A percentile compares a stretch with the other conserved stretches of the same genome.
These are phyloP conservation scores for Ampelocalamus luodianensis DNA, from an alignment of 176 grass and related monocot species.

Conservation along the genomic window DNA sequence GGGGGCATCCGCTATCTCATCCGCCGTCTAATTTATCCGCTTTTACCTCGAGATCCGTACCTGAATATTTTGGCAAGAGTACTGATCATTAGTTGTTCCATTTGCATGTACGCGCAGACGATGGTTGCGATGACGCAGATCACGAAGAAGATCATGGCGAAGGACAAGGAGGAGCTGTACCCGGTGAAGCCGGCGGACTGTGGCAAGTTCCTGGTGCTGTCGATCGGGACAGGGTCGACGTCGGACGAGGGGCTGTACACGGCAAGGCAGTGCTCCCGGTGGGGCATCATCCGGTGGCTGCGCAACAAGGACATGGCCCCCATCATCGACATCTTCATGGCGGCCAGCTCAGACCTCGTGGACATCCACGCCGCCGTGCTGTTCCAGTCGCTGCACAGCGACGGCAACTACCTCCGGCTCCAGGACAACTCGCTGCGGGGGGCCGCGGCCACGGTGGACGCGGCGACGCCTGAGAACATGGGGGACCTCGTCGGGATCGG, in stretches of 20 bases:
- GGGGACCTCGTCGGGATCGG: slow-evolving; percentile 44
- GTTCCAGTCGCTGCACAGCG: slow-evolving; percentile 60
- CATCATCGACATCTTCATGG: slow-evolving; percentile 66
- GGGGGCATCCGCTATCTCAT: no score
- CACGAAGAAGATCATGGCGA: slow-evolving; percentile 51
- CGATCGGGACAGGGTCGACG: slow-evolving; percentile 63
- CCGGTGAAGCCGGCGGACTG: slow-evolving; percentile 44
- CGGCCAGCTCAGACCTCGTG: slow-evolving; percentile 68
- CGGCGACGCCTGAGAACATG: slow-evolving; percentile 62
- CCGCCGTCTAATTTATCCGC: no score
- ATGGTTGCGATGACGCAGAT: slow-evolving; percentile 65
- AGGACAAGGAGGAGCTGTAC: slow-evolving; percentile 47
- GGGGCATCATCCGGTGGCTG: slow-evolving; percentile 71
- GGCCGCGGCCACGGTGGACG: slow-evolving; percentile 46
- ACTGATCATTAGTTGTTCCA: not conserved
- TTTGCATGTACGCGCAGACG: slow-evolving; percentile 37
- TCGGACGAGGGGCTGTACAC: slow-evolving; percentile 42
- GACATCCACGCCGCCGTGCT: slow-evolving; percentile 65
- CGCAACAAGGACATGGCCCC: slow-evolving; percentile 62
- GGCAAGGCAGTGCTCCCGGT: slow-evolving; percentile 48
- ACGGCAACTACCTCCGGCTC: slow-evolving; percentile 67
- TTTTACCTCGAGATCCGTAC: no score
- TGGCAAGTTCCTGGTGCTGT: slow-evolving; percentile 65
- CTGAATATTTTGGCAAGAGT: no score
- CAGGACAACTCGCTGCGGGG: slow-evolving; percentile 52